phyloP scores from a whole-genome alignment of 257 asterid species.

The Datura wrightii region DNA sequence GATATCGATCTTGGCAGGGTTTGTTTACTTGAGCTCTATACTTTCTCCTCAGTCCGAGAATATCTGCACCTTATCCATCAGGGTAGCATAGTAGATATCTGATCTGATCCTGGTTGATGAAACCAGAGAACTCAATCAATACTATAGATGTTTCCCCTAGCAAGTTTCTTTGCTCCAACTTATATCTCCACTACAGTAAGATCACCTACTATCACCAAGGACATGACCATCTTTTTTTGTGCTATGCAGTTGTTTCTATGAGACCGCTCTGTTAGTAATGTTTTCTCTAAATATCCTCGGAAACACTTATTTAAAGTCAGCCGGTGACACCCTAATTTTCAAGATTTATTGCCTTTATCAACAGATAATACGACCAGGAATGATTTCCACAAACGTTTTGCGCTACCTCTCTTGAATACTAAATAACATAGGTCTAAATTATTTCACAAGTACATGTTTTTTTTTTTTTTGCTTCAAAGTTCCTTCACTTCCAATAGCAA shows the following conservation, averaged over 20 bases:
- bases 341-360: neutral
- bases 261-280: neutral
- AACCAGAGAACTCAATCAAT: neutral
- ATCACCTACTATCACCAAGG: neutral
- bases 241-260: neutral
- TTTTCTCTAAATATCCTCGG: neutral
- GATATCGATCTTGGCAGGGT: conserved; percentile 26
- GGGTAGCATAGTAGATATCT: neutral
- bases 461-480: neutral
- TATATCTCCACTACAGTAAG: neutral
- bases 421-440: neutral
- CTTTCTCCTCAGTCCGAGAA: neutral
- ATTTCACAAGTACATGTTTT: neutral
- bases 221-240: conserved; percentile 15
- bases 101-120: conserved; percentile 4
- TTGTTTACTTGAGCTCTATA: conserved; percentile 14
- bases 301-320: neutral
- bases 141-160: neutral
- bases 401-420: neutral
- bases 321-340: neutral
- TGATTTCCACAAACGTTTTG: neutral
- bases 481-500: neutral
- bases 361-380: neutral
- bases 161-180: conserved; percentile 2
- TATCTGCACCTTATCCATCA: neutral